Base-by-base conservation (phyloP, 257 asterid genomes). In the Fraxinus quadrangulata region DNA sequence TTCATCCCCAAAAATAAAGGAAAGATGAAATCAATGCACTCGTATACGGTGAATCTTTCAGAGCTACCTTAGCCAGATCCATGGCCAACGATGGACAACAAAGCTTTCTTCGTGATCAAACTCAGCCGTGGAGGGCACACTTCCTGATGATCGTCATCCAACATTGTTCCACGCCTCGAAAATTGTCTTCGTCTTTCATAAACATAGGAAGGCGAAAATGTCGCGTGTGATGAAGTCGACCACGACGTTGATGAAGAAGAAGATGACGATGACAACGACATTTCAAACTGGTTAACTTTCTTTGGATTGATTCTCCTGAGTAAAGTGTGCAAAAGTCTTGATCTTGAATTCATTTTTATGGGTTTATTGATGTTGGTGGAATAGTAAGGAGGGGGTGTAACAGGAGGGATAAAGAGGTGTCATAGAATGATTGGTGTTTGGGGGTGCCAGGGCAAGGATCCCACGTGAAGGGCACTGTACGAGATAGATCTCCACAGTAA, bases 391-490 rank as follows among this genome's bases (percentile, higher is more conserved):
- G 91, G 91, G 0, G 91, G 91, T 1, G 91, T 87, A 23, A 87
- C 86, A 0, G 89, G 91, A 24, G 91, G 91, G 7, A 78, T 36
- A 68, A 33, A 2, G 13, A 34, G 1, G 71, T 40, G 0, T 65
- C 75, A 1, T 79, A 67, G 17, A 79, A 78, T 1, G n/a, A 12
- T 4, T 24, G 10, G 77, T 85, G 91, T 37, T 87, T 87, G 0
- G 91, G 91, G 0, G 91, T 87, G 34, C 91, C 91, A 0, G 91
- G 91, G 70, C 82, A 61, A 2, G 87, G 82, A 23, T 87, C 91
- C 91, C 91, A 87, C 31, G 45, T 70, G 83, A 88, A 88, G 12
- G 92, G 92, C n/a, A 88, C 87, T 24, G 86, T 77, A 42, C 88
- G 73, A 0, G 90, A 42, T 2, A 81, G 86, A 63, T 79, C 85